Evolutionary conservation across 1,139 yeast genomes (phyloP).

Genomic region (Geotrichum cucujoidarum): DNA sequence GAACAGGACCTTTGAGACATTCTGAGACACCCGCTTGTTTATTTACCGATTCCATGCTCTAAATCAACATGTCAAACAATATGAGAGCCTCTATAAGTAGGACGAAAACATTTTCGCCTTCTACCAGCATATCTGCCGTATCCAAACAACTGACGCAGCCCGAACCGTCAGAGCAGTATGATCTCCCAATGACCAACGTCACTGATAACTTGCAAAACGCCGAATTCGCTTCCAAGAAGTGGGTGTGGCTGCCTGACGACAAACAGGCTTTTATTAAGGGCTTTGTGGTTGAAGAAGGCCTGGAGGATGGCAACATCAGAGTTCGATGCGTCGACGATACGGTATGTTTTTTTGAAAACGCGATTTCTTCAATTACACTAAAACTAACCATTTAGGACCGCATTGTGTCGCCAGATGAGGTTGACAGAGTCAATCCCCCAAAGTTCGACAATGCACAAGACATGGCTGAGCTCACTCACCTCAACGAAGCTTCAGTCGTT

Average conservation of each 20-base stretch:
- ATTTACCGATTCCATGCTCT: neutral
- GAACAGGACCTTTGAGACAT: conserved; percentile 1
- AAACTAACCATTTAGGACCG: conserved; percentile 34
- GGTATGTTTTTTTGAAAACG: conserved; percentile 32
- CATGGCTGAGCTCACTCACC: conserved; percentile 91
- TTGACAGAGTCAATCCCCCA: conserved; percentile 75
- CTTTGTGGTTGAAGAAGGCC: conserved; percentile 51
- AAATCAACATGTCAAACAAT: neutral
- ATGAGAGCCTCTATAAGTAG: conserved; percentile 1
- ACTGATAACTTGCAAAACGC: conserved; percentile 37
- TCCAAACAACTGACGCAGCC: conserved; percentile 10
- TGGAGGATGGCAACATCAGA: conserved; percentile 47
- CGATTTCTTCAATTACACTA: conserved; percentile 2
- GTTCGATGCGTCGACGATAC: conserved; percentile 51
- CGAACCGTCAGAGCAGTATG: neutral
- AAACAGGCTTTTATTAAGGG: conserved; percentile 65
- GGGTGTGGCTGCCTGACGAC: conserved; percentile 85
- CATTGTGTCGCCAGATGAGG: conserved; percentile 42
- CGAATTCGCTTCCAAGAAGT: conserved; percentile 50
- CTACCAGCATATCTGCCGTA: conserved; percentile 13
- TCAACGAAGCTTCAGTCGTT: conserved; percentile 92
- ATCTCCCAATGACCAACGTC: conserved; percentile 18
- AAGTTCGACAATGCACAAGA: conserved; percentile 88
- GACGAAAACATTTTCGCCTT: conserved; percentile 17
- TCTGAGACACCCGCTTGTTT: neutral